Evolutionary conservation across 78 protist genomes (phyloP).

Genomic region (Dictyostelium firmibasis): DNA sequence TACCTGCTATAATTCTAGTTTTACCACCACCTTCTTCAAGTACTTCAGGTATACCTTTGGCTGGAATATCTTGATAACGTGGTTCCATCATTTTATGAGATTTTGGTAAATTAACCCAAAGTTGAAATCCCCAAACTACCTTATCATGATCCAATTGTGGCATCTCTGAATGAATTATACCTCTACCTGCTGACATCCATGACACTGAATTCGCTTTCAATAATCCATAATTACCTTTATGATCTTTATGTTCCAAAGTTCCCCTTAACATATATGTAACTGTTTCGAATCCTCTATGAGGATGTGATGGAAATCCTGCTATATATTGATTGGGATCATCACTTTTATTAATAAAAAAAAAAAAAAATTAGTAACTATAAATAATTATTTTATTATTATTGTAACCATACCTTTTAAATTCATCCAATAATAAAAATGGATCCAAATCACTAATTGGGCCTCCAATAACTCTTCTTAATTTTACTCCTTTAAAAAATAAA

Average conservation of each 20-base stretch:
- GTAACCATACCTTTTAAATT: slow-evolving; percentile 17
- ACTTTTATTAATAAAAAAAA: background rate
- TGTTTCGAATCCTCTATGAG: slow-evolving; percentile 92
- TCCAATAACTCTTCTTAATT: slow-evolving; percentile 49
- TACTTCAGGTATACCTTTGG: slow-evolving; percentile 24
- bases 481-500: slow-evolving; percentile 3
- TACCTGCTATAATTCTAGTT: slow-evolving; percentile 67
- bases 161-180: slow-evolving; percentile 88
- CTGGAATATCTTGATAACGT: slow-evolving; percentile 80
- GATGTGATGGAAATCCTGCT: slow-evolving; percentile 89
- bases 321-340: slow-evolving; percentile 18
- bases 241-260: slow-evolving; percentile 79
- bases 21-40: background rate
- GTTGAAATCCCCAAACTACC: slow-evolving; percentile 73
- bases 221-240: slow-evolving; percentile 71
- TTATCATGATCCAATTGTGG: slow-evolving; percentile 13
- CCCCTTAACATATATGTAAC: slow-evolving; percentile 89
- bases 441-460: slow-evolving; percentile 48
- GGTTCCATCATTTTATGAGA: slow-evolving; percentile 89
- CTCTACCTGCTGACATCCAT: slow-evolving; percentile 94
- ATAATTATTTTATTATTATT: background rate
- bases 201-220: slow-evolving; percentile 62
- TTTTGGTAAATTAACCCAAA: slow-evolving; percentile 89
- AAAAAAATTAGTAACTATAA: background rate
- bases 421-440: slow-evolving; percentile 81